Base-by-base conservation (phyloP, 2,329 filamentous ascomycete species). In the Ascochyta viciae-villosae region DNA sequence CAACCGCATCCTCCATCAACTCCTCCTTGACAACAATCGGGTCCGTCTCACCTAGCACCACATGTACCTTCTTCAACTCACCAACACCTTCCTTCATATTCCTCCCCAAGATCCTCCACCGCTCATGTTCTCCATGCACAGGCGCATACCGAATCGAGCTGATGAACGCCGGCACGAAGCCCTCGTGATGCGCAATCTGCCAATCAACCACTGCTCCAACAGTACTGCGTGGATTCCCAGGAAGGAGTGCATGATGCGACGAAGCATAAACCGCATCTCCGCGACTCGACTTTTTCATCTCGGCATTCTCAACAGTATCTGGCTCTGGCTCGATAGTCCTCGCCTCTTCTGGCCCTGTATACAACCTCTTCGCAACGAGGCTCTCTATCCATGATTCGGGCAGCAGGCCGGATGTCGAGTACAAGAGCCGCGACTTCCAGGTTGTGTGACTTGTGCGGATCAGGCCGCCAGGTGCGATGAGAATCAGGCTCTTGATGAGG, bases 381-480 rank as follows among this genome's bases (percentile, higher is more conserved):
- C 72, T 76, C n/a, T 77, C 73, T 1, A 85, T 73, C 7, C 90
- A 61, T 42, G 75, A 78, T 57, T 86, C 83, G 0, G 89, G 89
- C 27, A 92, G 70, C 23, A 86, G 67, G 0, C 83, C 83, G 5
- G 82, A 83, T 15, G 78, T 79, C 5, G 81, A 82, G 70, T 91
- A 91, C 8, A 92, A 78, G 19, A 92, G 63, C 50, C 82, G 83
- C 66, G 83, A 87, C 58, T 81, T 80, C 74, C 83, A 83, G 54
- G 83, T 82, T 53, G 91, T 82, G 66, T 89, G 86, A 13, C 78
- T 77, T 4, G 78, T 75, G n/a, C 89, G 83, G 44, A 96, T 85
- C 40, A 96, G 80, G 0, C 93, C 93, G 0, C 88, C 83, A 0
- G 93, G 92, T 0, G 92, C 91, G 38, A 97, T 83, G 6, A 96